Percentiles rank a stretch among this genome's conserved stretches.
phyloP scores from a whole-genome alignment of 148 eudicot species.

The Nepenthes gracilis region DNA sequence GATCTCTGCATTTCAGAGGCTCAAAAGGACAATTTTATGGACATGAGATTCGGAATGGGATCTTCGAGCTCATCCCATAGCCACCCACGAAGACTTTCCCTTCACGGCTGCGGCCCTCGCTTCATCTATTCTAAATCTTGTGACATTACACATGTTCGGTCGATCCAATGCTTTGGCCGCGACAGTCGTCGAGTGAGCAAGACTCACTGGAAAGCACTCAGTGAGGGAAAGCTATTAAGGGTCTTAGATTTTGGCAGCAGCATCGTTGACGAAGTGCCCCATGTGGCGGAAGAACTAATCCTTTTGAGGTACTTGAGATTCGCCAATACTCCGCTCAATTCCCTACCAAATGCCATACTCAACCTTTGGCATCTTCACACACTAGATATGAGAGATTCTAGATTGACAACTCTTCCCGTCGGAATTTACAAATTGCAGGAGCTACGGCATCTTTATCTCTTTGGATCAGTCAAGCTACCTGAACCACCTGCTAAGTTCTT shows the following conservation, averaged over 20 bases:
- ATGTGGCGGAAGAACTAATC: neutral
- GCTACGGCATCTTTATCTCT: neutral
- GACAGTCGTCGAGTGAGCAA: neutral
- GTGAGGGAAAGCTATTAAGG: conserved; percentile 5
- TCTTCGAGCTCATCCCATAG: neutral
- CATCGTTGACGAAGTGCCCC: neutral
- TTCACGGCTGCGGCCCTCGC: neutral
- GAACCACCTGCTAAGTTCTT: neutral
- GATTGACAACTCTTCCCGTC: neutral
- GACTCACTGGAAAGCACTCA: conserved; percentile 7
- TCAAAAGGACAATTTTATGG: conserved; percentile 6
- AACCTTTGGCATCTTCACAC: conserved; percentile 10
- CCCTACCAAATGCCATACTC: conserved; percentile 5
- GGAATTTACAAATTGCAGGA: neutral
- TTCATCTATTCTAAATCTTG: neutral
- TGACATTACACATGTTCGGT: neutral
- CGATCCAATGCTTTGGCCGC: neutral
- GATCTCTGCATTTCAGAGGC: conserved; percentile 13
- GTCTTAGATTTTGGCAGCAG: conserved; percentile 10
- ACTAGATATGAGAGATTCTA: conserved; percentile 5
- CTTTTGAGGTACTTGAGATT: conserved; percentile 9
- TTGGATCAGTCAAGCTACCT: neutral
- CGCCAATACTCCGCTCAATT: neutral
- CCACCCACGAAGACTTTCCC: neutral
- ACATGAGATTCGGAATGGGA: neutral